Conservation (phyloP, 371 early-diverging fungal species). For the Encephalitozoon intestinalis region DNA sequence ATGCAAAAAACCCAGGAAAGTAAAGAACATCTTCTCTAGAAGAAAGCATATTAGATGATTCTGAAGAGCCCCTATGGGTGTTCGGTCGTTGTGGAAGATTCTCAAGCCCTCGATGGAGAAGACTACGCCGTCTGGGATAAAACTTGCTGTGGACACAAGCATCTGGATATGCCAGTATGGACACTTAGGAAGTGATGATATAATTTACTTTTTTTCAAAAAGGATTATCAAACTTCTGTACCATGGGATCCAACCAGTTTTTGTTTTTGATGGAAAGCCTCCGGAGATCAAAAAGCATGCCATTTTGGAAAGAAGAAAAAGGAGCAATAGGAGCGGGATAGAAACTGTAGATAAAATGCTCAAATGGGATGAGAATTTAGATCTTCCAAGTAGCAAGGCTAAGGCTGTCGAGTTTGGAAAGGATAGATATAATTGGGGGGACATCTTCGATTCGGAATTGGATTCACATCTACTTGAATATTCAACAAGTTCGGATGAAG, state of each 20-base stretch:
- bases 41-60: not conserved
- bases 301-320: constrained; percentile 15
- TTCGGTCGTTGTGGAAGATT: constrained; percentile 81
- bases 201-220: constrained; percentile 26
- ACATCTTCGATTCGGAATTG: not conserved
- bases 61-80: constrained; percentile 68
- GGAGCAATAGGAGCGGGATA: not conserved
- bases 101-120: constrained; percentile 70
- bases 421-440: constrained; percentile 24
- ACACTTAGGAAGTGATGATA: not conserved
- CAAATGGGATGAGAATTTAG: constrained; percentile 4
- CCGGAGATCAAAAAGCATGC: constrained; percentile 58
- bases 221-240: constrained; percentile 81
- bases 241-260: constrained; percentile 77
- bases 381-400: not conserved
- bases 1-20: constrained; percentile 15
- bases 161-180: constrained; percentile 41
- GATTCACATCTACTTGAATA: not conserved
- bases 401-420: not conserved
- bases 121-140: constrained; percentile 8
- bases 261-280: constrained; percentile 83
- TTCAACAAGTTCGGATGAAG: not conserved
- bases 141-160: constrained; percentile 48
- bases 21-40: not conserved
- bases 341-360: not conserved